These are phyloP conservation scores for Termitomyces sp. DNA, from an alignment of 768 basidiomycete genomes.

Conservation along the genomic window DNA sequence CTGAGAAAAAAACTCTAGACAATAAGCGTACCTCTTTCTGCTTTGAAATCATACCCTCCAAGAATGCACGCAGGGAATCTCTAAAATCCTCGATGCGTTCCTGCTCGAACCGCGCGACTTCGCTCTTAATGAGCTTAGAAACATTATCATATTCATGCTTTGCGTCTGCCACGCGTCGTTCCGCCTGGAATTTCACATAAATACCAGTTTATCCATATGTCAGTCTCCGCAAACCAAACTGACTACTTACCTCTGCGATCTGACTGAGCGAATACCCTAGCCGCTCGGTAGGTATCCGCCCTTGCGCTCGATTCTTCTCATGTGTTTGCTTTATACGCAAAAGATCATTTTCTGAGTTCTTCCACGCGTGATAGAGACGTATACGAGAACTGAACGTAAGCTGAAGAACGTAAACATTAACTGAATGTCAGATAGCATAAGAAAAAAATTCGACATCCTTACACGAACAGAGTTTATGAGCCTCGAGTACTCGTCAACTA, in stretches of 20 bases:
- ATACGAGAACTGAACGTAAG: conserved; percentile 86
- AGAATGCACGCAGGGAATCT: conserved; percentile 69
- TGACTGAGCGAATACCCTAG: conserved; percentile 69
- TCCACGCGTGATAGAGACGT: conserved; percentile 77
- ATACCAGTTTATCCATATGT: neutral
- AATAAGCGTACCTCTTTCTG: conserved; percentile 65
- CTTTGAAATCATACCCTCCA: conserved; percentile 80
- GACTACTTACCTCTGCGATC: conserved; percentile 64
- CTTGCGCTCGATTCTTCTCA: conserved; percentile 78
- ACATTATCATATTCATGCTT: conserved; percentile 88
- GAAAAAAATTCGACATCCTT: conserved; percentile 20
- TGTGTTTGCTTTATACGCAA: conserved; percentile 68
- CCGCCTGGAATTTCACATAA: conserved; percentile 47
- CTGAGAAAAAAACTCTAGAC: neutral
- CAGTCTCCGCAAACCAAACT: neutral
- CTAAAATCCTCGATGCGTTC: conserved; percentile 95
- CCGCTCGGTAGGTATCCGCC: conserved; percentile 64
- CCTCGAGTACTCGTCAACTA: conserved; percentile 89
- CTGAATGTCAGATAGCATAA: neutral
- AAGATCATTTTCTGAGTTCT: conserved; percentile 70
- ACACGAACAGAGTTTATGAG: conserved; percentile 84
- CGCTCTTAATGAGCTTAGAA: conserved; percentile 82
- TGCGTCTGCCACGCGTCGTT: conserved; percentile 75
- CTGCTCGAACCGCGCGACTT: conserved; percentile 87
- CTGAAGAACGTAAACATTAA: conserved; percentile 28